These are phyloP conservation scores for Euphorbia peplus DNA, from an alignment of 345 rosid species.

Conservation along the genomic window DNA sequence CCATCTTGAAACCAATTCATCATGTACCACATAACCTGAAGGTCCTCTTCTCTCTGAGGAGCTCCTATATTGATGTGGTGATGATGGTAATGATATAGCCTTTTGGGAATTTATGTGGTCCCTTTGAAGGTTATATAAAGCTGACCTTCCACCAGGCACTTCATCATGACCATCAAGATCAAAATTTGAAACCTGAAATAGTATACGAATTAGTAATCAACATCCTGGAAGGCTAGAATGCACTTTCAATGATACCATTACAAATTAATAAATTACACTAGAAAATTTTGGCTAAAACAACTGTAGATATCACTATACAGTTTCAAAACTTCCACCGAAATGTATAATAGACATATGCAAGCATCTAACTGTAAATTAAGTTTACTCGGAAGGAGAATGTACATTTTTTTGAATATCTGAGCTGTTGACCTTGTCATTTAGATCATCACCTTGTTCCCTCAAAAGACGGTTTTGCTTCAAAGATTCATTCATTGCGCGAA, in stretches of 20 bases:
- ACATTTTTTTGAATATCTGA: constrained; percentile 59
- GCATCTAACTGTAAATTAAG: not conserved
- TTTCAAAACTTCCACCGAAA: not conserved
- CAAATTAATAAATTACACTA: not conserved
- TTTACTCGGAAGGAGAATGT: constrained; percentile 23
- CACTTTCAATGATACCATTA: not conserved
- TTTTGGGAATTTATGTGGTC: constrained; percentile 68
- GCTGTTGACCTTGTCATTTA: constrained; percentile 40
- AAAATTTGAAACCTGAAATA: constrained; percentile 55
- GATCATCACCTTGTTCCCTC: constrained; percentile 54
- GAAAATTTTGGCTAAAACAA: not conserved
- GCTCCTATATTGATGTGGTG: constrained; percentile 73
- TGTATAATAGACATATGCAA: not conserved
- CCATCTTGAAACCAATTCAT: constrained; percentile 64
- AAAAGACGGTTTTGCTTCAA: constrained; percentile 85
- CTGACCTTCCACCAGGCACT: constrained; percentile 63
- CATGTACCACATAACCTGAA: constrained; percentile 37
- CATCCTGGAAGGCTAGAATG: constrained; percentile 12
- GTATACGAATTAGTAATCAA: constrained; percentile 13
- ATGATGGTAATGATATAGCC: constrained; percentile 90
- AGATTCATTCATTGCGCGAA: constrained; percentile 90
- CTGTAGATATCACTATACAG: not conserved
- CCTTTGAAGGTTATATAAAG: constrained; percentile 46
- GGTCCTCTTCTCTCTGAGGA: constrained; percentile 55
- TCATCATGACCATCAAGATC: constrained; percentile 56